Evolutionary conservation across 2,329 filamentous ascomycete genomes (phyloP).

Genomic region (Clarireedia hainanense): DNA sequence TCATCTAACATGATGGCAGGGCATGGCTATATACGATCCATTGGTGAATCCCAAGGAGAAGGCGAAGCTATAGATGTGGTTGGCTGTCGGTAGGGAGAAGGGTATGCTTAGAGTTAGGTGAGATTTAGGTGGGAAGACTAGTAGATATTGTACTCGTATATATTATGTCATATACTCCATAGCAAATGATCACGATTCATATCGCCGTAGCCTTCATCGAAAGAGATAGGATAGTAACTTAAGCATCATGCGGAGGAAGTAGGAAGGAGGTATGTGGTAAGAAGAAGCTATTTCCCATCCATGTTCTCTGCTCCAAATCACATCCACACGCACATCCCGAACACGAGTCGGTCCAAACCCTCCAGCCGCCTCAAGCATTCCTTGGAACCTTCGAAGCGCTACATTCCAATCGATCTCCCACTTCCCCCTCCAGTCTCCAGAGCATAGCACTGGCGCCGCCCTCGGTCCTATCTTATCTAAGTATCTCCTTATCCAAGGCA

Average conservation of each 20-base stretch:
- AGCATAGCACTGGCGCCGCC: background rate
- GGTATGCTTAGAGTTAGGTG: background rate
- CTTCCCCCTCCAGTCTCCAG: background rate
- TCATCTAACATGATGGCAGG: slow-evolving; percentile 14
- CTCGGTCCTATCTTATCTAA: background rate
- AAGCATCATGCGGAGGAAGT: too few relatives aligned
- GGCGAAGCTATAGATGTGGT: slow-evolving; percentile 35
- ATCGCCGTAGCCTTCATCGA: too few relatives aligned
- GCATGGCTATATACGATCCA: slow-evolving; percentile 35
- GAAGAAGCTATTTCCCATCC: too few relatives aligned
- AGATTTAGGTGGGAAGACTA: background rate
- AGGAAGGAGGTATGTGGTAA: too few relatives aligned
- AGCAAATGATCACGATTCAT: background rate
- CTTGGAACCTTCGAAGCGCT: background rate
- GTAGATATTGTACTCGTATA: background rate
- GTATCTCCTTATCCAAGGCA: background rate
- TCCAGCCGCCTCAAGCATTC: background rate
- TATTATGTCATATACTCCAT: background rate
- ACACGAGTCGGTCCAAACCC: background rate
- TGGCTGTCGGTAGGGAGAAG: background rate
- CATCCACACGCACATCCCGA: too few relatives aligned
- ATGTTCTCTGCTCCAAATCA: too few relatives aligned
- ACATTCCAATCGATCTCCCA: background rate
- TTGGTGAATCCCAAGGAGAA: slow-evolving; percentile 39
- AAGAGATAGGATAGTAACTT: too few relatives aligned